These are phyloP conservation scores for Abortiporus biennis DNA, from an alignment of 1,284 basidiomycete species.

Conservation along the genomic window DNA sequence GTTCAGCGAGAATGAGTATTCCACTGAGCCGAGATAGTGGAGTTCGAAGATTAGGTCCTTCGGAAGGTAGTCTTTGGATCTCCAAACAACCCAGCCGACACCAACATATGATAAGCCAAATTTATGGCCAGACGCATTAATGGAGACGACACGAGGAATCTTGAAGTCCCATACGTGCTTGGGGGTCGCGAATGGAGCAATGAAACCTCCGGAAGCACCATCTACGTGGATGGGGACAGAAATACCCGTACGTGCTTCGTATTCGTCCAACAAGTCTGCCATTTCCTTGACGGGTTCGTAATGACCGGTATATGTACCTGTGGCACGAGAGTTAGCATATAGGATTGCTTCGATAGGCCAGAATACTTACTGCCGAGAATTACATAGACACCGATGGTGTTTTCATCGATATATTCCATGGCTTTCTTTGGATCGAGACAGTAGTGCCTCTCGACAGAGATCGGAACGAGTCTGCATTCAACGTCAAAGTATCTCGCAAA, in stretches of 20 bases:
- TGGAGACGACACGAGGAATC: slow-evolving; percentile 82
- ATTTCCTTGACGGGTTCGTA: slow-evolving; percentile 92
- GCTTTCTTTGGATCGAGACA: slow-evolving; percentile 80
- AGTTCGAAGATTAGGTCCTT: slow-evolving; percentile 93
- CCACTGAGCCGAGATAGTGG: slow-evolving; percentile 62
- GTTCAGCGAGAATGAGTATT: slow-evolving; percentile 86
- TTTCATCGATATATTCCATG: slow-evolving; percentile 88
- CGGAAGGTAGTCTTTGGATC: slow-evolving; percentile 69
- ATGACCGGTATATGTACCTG: slow-evolving; percentile 86
- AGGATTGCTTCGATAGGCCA: slow-evolving; percentile 3
- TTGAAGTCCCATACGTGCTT: slow-evolving; percentile 84
- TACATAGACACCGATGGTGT: slow-evolving; percentile 81
- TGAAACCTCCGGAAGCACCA: slow-evolving; percentile 76
- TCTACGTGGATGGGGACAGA: slow-evolving; percentile 85
- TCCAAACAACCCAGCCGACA: slow-evolving; percentile 87
- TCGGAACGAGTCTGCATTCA: slow-evolving; percentile 77
- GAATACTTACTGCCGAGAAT: slow-evolving; percentile 60
- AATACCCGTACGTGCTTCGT: slow-evolving; percentile 76
- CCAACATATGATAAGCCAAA: slow-evolving; percentile 87
- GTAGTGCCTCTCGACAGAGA: slow-evolving; percentile 73
- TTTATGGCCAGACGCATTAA: slow-evolving; percentile 88
- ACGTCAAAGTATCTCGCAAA: slow-evolving; percentile 92
- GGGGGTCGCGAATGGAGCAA: slow-evolving; percentile 81
- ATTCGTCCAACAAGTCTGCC: slow-evolving; percentile 80
- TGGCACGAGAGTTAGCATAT: slow-evolving; percentile 1